These are phyloP conservation scores for Panicum virgatum DNA, from an alignment of 202 grass and related monocot species.

Conservation along the genomic window DNA sequence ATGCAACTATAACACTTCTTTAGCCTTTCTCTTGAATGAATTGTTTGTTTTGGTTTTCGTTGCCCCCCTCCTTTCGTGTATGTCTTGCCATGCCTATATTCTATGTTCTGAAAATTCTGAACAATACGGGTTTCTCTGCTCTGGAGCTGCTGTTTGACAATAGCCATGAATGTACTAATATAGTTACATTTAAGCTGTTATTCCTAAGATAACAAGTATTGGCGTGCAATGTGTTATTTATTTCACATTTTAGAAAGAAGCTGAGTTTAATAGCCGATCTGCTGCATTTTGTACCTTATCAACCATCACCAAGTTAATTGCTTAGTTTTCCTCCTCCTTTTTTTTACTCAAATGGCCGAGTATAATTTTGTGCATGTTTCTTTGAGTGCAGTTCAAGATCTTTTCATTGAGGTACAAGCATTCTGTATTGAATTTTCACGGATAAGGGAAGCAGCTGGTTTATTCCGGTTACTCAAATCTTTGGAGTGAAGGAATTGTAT, in stretches of 20 bases:
- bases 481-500: conserved; percentile 79
- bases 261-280: background rate
- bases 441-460: conserved; percentile 96
- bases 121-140: background rate
- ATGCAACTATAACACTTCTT: background rate
- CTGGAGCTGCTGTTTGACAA: background rate
- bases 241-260: conserved; percentile 16
- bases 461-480: conserved; percentile 94
- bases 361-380: conserved; percentile 43
- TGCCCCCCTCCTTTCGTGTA: background rate
- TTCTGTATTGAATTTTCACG: conserved; percentile 99
- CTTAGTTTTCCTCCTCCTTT: no score
- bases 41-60: conserved; percentile 2
- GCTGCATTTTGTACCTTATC: conserved; percentile 9
- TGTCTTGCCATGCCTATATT: background rate
- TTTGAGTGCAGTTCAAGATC: conserved; percentile 87
- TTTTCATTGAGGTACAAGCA: conserved; percentile 99
- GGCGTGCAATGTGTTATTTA: background rate
- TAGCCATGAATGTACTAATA: background rate
- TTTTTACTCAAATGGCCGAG: background rate
- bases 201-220: background rate
- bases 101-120: background rate
- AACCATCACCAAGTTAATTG: background rate
- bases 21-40: background rate
- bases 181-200: background rate